Conservation (phyloP, 2,329 filamentous ascomycete species). For the Emmonsiellopsis sp. region DNA sequence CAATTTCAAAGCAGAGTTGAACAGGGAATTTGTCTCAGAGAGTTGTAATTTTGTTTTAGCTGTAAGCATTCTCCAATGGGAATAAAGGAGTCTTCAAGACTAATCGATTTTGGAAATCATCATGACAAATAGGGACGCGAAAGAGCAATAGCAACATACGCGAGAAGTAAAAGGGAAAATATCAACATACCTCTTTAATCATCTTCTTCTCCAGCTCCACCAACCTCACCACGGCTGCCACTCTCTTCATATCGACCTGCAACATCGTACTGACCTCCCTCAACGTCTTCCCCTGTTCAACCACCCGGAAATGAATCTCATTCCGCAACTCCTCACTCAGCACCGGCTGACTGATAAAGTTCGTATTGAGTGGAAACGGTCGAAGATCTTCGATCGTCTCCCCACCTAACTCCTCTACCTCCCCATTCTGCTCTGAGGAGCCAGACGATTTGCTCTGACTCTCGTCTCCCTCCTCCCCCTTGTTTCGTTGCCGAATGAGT, state of each 20-base stretch:
- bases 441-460: slow-evolving; percentile 2
- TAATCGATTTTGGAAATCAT: slow-evolving; percentile 85
- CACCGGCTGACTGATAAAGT: slow-evolving; percentile 62
- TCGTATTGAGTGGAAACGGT: slow-evolving; percentile 66
- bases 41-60: slow-evolving; percentile 63
- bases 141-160: background rate
- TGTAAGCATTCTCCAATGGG: slow-evolving; percentile 42
- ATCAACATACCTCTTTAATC: slow-evolving; percentile 59
- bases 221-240: slow-evolving; percentile 75
- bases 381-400: slow-evolving; percentile 17
- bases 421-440: slow-evolving; percentile 15
- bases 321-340: slow-evolving; percentile 64
- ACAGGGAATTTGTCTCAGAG: slow-evolving; percentile 46
- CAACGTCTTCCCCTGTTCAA: slow-evolving; percentile 56
- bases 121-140: slow-evolving; percentile 31
- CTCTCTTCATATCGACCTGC: slow-evolving; percentile 70
- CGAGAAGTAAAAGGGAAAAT: slow-evolving; percentile 3
- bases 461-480: background rate
- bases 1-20: slow-evolving; percentile 10
- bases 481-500: slow-evolving; percentile 29
- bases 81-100: slow-evolving; percentile 83
- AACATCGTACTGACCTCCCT: slow-evolving; percentile 68
- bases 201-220: slow-evolving; percentile 78
- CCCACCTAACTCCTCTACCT: slow-evolving; percentile 15
- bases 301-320: slow-evolving; percentile 62